A percentile compares a stretch with the other conserved stretches of the same genome.
Conservation (phyloP, 192 early-diverging fungal genomes). For the Podila horticola region DNA sequence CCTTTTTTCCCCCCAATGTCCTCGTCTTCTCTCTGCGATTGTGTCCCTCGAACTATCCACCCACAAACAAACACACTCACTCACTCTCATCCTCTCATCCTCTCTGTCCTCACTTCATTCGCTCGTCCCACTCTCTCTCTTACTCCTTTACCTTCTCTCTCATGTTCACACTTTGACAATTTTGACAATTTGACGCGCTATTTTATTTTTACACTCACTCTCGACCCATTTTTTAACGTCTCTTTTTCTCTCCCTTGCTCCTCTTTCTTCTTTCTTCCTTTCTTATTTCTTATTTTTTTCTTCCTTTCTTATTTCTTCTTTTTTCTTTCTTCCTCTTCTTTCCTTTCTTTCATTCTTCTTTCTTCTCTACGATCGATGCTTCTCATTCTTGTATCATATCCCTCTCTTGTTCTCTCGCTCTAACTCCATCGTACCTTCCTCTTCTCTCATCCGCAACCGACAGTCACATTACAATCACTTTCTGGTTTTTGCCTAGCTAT, state of each 20-base stretch:
- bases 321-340: not conserved
- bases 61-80: no score
- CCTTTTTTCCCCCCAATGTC: no score
- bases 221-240: not conserved
- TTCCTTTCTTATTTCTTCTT: not conserved
- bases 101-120: no score
- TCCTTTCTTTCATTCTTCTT: not conserved
- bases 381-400: not conserved
- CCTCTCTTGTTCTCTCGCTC: not conserved
- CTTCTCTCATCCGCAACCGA: not conserved
- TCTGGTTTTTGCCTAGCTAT: not conserved
- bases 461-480: not conserved
- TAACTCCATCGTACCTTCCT: not conserved
- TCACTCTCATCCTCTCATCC: no score
- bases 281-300: not conserved
- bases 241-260: constrained; percentile 1
- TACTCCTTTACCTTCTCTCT: not conserved
- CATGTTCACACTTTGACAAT: no score
- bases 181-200: no score
- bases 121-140: not conserved
- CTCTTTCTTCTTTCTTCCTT: not conserved
- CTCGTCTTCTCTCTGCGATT: no score
- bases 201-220: no score
- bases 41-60: no score
- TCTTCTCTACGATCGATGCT: not conserved